Evolutionary conservation across 2,329 filamentous ascomycete genomes (phyloP).

Genomic region (Colletotrichum salicis): DNA sequence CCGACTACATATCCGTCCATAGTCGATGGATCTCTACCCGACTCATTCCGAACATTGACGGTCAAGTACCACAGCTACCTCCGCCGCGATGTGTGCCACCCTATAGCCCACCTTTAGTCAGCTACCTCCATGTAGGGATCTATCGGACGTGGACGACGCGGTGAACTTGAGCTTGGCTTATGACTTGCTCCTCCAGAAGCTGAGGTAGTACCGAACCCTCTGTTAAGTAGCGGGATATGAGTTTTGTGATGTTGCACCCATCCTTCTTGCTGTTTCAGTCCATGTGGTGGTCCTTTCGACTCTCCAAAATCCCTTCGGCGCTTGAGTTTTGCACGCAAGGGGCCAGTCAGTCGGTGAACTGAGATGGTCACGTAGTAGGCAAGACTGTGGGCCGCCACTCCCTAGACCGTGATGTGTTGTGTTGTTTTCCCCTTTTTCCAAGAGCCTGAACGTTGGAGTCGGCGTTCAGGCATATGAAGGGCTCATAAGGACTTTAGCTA

Average conservation of each 20-base stretch:
- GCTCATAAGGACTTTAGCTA: neutral
- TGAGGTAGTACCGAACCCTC: no score
- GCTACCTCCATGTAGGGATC: no score
- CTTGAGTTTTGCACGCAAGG: no score
- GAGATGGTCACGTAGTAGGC: neutral
- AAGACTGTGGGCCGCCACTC: neutral
- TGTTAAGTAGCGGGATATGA: neutral
- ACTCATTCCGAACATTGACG: neutral
- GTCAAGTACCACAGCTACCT: no score
- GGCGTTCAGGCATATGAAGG: neutral
- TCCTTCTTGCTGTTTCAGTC: neutral
- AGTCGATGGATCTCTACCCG: neutral
- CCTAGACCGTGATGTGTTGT: neutral
- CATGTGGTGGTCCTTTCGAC: neutral
- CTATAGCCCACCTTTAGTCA: no score
- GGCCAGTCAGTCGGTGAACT: neutral
- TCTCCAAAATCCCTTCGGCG: neutral
- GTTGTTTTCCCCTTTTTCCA: neutral
- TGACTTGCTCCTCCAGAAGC: no score
- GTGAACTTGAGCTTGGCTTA: no score
- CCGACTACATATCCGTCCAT: neutral
- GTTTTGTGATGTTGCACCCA: neutral
- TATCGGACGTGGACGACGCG: no score
- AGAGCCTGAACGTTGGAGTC: neutral
- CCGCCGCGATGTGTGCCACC: no score